A percentile compares a stretch with the other conserved stretches of the same genome.
Conservation (phyloP, 1,284 basidiomycete genomes). For the Athelia psychrophila region DNA sequence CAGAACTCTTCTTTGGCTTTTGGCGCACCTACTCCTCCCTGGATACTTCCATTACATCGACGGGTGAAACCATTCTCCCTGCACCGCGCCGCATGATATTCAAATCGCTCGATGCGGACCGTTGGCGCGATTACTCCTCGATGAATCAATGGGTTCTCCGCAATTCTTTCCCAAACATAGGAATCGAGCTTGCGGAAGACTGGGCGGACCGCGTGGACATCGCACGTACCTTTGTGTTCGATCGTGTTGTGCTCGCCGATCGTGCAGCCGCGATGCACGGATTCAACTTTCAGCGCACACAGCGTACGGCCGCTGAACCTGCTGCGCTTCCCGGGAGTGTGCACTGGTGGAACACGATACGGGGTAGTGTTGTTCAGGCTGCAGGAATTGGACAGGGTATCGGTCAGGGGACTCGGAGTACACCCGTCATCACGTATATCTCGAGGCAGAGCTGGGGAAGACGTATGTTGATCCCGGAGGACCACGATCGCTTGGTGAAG, state of each 20-base stretch:
- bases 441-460: slow-evolving; percentile 86
- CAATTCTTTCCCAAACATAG: slow-evolving; percentile 72
- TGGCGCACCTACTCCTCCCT: slow-evolving; percentile 86
- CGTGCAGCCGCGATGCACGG: slow-evolving; percentile 79
- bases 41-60: slow-evolving; percentile 61
- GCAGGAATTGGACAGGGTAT: slow-evolving; percentile 48
- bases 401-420: slow-evolving; percentile 35
- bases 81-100: slow-evolving; percentile 74
- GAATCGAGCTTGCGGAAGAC: slow-evolving; percentile 75
- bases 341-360: slow-evolving; percentile 80
- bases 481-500: slow-evolving; percentile 64
- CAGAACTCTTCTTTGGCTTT: slow-evolving; percentile 85
- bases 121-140: slow-evolving; percentile 84
- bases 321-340: slow-evolving; percentile 70
- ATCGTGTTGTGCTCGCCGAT: slow-evolving; percentile 81
- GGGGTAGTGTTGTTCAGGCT: slow-evolving; percentile 71
- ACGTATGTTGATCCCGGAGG: slow-evolving; percentile 60
- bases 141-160: slow-evolving; percentile 82
- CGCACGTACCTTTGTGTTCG: slow-evolving; percentile 71
- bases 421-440: slow-evolving; percentile 83
- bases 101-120: slow-evolving; percentile 63
- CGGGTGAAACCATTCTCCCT: slow-evolving; percentile 69
- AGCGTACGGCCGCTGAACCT: slow-evolving; percentile 72
- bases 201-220: slow-evolving; percentile 76
- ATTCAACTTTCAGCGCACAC: slow-evolving; percentile 62